Percentiles rank a stretch among this genome's conserved stretches.
These are phyloP conservation scores for Mycosphaerella arachidis DNA, from an alignment of 2,329 filamentous ascomycete species.

Conservation along the genomic window DNA sequence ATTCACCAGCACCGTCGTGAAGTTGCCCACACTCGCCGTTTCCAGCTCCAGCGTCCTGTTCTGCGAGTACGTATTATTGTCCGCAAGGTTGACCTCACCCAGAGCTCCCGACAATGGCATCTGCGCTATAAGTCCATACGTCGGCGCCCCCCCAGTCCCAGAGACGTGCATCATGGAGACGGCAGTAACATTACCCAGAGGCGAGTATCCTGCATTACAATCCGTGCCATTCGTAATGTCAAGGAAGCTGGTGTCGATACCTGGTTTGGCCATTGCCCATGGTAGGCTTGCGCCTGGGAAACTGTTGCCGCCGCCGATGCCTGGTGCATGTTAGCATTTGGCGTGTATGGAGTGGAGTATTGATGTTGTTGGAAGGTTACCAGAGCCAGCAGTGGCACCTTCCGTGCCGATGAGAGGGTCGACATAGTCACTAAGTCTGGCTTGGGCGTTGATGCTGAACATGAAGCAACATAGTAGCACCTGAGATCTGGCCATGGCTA, in stretches of 20 bases:
- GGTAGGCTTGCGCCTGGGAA: constrained; percentile 38
- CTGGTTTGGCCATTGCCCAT: constrained; percentile 40
- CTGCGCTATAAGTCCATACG: constrained; percentile 40
- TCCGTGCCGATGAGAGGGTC: constrained; percentile 47
- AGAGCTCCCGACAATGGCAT: constrained; percentile 39
- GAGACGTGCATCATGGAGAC: constrained; percentile 39
- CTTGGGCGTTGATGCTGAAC: no score
- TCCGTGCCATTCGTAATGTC: constrained; percentile 20
- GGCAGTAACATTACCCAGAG: constrained; percentile 37
- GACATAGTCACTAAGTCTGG: constrained; percentile 31
- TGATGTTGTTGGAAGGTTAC: not conserved
- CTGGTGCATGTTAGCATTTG: not conserved
- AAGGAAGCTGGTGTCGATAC: constrained; percentile 37
- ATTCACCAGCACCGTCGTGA: constrained; percentile 34
- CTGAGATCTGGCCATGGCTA: not conserved
- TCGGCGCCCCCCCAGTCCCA: constrained; percentile 26
- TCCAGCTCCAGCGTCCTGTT: constrained; percentile 29
- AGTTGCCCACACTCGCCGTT: constrained; percentile 35
- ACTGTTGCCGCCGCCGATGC: constrained; percentile 38
- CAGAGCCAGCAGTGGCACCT: constrained; percentile 39
- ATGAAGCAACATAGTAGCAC: not conserved
- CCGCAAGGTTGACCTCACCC: constrained; percentile 39
- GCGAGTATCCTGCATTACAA: constrained; percentile 41
- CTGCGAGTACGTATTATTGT: constrained; percentile 42
- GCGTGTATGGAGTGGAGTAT: not conserved